phyloP scores from a whole-genome alignment of 441 rosid species.

The Sinapis alba region DNA sequence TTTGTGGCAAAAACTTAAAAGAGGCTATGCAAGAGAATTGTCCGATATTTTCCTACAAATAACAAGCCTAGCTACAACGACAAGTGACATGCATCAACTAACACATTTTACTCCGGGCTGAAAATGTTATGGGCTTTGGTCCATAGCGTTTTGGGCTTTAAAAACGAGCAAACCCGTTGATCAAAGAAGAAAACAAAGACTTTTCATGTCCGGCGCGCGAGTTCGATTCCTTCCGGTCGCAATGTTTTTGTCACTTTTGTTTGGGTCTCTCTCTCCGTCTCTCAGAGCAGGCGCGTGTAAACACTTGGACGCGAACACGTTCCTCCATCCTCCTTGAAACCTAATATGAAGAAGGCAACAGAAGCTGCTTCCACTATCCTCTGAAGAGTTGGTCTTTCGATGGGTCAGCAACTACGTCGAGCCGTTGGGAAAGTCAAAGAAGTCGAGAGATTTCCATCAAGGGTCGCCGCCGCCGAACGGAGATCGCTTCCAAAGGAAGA shows the following conservation, averaged over 20 bases:
- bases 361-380: neutral
- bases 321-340: neutral
- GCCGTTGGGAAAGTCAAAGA: conserved; percentile 56
- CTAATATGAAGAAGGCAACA: neutral
- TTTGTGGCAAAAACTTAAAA: too few species aligned
- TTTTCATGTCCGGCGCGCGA: neutral
- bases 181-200: neutral
- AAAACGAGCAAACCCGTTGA: neutral
- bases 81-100: too few species aligned
- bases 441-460: conserved; percentile 42
- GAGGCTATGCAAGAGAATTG: too few species aligned
- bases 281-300: conserved; percentile 28
- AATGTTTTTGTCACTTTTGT: neutral
- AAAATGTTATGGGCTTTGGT: neutral
- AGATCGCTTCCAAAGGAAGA: conserved; percentile 40
- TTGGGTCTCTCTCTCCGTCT: neutral
- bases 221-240: neutral
- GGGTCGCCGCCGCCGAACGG: conserved; percentile 35
- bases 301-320: conserved; percentile 25
- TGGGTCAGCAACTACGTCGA: conserved; percentile 90
- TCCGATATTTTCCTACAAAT: too few species aligned
- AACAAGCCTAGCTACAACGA: too few species aligned
- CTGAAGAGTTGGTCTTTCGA: conserved; percentile 10
- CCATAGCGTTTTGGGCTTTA: neutral
- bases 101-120: neutral